These are phyloP conservation scores for Globisporangium acanthophoron DNA, from an alignment of 352 stramenopile species.

Conservation along the genomic window DNA sequence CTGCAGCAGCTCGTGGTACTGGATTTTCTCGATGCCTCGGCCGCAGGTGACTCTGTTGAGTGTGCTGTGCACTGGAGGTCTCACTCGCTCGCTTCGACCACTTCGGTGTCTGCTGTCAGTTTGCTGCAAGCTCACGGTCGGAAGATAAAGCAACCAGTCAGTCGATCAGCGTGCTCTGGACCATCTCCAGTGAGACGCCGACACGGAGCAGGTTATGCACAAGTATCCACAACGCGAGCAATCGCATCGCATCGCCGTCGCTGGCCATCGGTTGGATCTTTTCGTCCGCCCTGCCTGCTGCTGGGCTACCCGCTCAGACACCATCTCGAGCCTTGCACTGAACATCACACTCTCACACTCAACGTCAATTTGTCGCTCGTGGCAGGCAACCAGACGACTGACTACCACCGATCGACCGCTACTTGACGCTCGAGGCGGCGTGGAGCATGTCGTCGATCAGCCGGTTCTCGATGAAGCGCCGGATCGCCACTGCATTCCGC, in stretches of 20 bases:
- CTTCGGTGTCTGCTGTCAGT: background rate
- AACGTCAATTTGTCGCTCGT: background rate
- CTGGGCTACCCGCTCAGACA: background rate
- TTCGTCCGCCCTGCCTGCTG: background rate
- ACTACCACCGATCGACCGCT: background rate
- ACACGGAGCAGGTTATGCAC: background rate
- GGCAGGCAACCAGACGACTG: background rate
- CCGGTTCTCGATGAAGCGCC: conserved; percentile 27
- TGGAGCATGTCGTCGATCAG: conserved; percentile 12
- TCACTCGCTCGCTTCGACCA: background rate
- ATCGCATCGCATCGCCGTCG: background rate
- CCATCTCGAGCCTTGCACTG: background rate
- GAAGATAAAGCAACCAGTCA: background rate
- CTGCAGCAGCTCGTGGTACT: background rate
- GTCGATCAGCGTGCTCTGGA: background rate
- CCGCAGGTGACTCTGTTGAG: background rate
- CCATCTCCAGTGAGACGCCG: too few relatives aligned
- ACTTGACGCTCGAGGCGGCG: background rate
- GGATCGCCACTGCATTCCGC: conserved; percentile 23
- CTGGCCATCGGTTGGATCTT: background rate
- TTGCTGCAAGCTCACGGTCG: background rate
- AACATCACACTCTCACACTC: background rate
- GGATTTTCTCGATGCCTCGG: background rate
- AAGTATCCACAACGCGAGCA: background rate
- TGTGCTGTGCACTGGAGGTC: background rate